Evolutionary conservation across 1,139 yeast species (phyloP), one percentile per base, ranked within the genome.

Genomic region (Suhomyces bolitotheri): DNA sequence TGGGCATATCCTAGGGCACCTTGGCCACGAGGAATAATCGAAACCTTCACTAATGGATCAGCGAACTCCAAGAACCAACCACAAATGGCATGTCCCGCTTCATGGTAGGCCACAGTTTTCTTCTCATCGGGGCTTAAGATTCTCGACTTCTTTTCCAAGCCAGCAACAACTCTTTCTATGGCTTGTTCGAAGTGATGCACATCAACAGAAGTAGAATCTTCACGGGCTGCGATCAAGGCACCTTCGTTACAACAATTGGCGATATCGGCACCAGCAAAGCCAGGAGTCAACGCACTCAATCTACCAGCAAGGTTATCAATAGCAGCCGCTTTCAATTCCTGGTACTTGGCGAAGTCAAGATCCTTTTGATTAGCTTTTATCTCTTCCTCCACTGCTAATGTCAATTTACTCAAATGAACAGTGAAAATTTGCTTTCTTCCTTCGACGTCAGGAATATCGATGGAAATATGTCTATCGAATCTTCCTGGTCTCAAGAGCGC

Each of bases 41-140:
- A 87, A 11, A 92, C 98, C 64, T 92, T 92, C 46, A 92, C 76
- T 44, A 92, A 69, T 7, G 98, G 98, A 56, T 89, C 96, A 2
- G 97, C 96, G 62, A 74, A 76, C 62, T 81, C 78, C 53, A 92
- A 73, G 57, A 67, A 89, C 98, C 98, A 92, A 9, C 98, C 98
- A 65, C 97, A 90, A 40, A 92, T 80, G 4, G 98, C 98, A 62
- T 92, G 98, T 0, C 98, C 98, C 2, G 98, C 98, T 64, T 92
- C 98, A 58, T 92, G 98, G 56, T 87, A 94, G 0, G 98, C 98
- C 38, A 92, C 97, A 31, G 88, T 80, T 44, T 68, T 80, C 62
- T 88, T 86, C 61, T 92, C 97, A 41, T 85, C 92, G 4, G 84
- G 81, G 19, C 84, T 79, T 45, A 92, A 70, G 9, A 92, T 81